Evolutionary conservation across 31 red algal species (phyloP).

Genomic region (Odonthalia washingtoniensis): DNA sequence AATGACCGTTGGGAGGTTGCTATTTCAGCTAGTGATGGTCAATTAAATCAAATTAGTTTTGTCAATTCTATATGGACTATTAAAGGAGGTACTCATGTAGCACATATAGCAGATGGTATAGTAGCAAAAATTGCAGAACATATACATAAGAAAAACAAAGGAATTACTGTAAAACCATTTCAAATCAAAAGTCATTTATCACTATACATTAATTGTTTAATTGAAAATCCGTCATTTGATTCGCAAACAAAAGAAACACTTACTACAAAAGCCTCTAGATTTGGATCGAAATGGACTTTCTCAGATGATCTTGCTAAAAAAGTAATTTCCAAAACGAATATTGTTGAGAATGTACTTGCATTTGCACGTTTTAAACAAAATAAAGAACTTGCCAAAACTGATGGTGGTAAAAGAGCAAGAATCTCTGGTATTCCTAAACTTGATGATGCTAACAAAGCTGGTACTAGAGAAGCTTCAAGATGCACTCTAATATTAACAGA

Average conservation of each 20-base stretch:
- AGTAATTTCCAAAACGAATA: neutral
- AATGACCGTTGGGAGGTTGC: constrained; percentile 97
- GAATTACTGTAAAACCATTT: constrained; percentile 87
- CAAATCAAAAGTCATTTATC: constrained; percentile 96
- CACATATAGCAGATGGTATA: constrained; percentile 92
- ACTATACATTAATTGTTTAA: constrained; percentile 92
- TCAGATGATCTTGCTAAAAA: constrained; percentile 86
- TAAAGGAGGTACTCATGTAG: constrained; percentile 98
- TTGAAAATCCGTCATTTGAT: constrained; percentile 99
- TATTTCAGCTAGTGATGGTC: constrained; percentile 84
- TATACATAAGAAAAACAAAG: constrained; percentile 97
- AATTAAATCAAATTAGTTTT: constrained; percentile 91
- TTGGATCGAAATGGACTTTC: constrained; percentile 92
- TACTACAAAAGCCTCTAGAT: constrained; percentile 82
- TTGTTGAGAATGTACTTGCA: constrained; percentile 82
- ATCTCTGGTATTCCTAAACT: constrained; percentile 92
- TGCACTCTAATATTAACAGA: constrained; percentile 99
- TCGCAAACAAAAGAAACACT: constrained; percentile 99
- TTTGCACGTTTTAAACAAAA: constrained; percentile 94
- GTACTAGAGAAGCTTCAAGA: constrained; percentile 79
- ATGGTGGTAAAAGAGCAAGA: constrained; percentile 92
- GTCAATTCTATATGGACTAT: constrained; percentile 99
- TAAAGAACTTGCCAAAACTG: constrained; percentile 95
- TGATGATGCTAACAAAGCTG: constrained; percentile 99
- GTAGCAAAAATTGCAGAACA: constrained; percentile 75